Evolutionary conservation across 2,329 filamentous ascomycete species (phyloP), one percentile per base, ranked within the genome.

Genomic region (Hirsutella minnesotensis): DNA sequence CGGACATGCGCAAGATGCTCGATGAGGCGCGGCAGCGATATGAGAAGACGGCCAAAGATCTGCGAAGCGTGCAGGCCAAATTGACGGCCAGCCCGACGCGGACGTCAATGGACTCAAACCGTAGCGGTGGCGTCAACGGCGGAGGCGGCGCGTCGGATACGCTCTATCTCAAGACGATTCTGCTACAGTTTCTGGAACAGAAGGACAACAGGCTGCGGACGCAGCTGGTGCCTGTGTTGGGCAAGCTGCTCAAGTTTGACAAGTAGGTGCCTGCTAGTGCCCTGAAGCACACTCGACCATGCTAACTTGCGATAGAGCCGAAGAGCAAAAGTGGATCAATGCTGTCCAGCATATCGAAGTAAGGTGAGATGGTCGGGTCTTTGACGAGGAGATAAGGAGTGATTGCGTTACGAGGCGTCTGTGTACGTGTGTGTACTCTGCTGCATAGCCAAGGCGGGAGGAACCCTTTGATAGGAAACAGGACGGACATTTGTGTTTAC

Each of bases 301-400:
- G 20, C n/a, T 44, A 41, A 42, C 52, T 48, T 39, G 42, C 37
- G 19, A 19, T 39, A 74, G 71, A 47, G 53, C 62, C 24, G 88
- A 95, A 52, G 84, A 92, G 64, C 81, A 92, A 63, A 90, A 86
- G 63, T 94, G 87, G 86, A 77, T 82, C 63, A 75, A 80, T 16
- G 87, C 83, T 3, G 80, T 94, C 15, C 70, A 75, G 46, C 68
- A 73, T 42, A 65, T 72, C 30, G 63, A 59, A 15, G 60, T 59
- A 36, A 54, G 62, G 40, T 63, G 51, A 50, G 24, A 9, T 18
- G 16, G 20, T 15, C 9, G 9, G 18, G 18, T 20, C 9, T 16
- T 33, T 5, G 13, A 20, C 9, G 20, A 18, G 18, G 35, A 20
- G 35, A 19, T 16, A 19, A 20, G 35, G 35, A n/a, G 10, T 37